Conservation (phyloP, 495 filamentous ascomycete species). For the Pyrenula aspistea region DNA sequence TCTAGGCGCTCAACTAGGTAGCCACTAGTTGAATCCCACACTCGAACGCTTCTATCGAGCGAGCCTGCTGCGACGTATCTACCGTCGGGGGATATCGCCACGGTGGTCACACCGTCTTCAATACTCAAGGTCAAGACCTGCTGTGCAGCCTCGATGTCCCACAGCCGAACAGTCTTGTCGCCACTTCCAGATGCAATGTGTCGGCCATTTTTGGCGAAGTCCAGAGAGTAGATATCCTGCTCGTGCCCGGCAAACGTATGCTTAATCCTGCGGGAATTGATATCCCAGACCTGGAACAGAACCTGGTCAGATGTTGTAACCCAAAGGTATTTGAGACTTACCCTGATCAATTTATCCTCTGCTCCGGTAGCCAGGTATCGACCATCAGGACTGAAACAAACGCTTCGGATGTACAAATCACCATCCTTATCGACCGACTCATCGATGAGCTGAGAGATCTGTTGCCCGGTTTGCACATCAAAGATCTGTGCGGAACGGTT, state of each 20-base stretch:
- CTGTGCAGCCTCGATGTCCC: slow-evolving; percentile 69
- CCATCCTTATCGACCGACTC: slow-evolving; percentile 73
- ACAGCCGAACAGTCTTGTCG: slow-evolving; percentile 77
- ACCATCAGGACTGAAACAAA: slow-evolving; percentile 87
- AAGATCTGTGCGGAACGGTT: slow-evolving; percentile 86
- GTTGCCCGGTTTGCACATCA: slow-evolving; percentile 67
- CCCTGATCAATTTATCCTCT: slow-evolving; percentile 83
- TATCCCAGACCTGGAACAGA: slow-evolving; percentile 69
- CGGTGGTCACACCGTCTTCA: slow-evolving; percentile 83
- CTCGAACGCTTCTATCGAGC: slow-evolving; percentile 79
- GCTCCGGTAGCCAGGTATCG: slow-evolving; percentile 81
- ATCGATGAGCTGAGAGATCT: slow-evolving; percentile 69
- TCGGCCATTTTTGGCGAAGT: slow-evolving; percentile 76
- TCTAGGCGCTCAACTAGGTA: slow-evolving; percentile 74
- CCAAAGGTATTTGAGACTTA: slow-evolving; percentile 29
- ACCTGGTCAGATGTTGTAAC: slow-evolving; percentile 4
- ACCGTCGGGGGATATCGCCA: slow-evolving; percentile 82
- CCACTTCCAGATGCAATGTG: slow-evolving; percentile 84
- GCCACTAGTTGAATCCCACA: slow-evolving; percentile 77
- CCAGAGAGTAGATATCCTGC: slow-evolving; percentile 88
- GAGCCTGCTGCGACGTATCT: slow-evolving; percentile 81
- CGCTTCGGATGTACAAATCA: slow-evolving; percentile 81
- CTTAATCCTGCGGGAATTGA: slow-evolving; percentile 58
- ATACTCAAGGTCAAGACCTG: slow-evolving; percentile 69
- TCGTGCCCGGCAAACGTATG: slow-evolving; percentile 79